Conservation (phyloP, 495 filamentous ascomycete genomes). For the Corynascus novoguineensis region DNA sequence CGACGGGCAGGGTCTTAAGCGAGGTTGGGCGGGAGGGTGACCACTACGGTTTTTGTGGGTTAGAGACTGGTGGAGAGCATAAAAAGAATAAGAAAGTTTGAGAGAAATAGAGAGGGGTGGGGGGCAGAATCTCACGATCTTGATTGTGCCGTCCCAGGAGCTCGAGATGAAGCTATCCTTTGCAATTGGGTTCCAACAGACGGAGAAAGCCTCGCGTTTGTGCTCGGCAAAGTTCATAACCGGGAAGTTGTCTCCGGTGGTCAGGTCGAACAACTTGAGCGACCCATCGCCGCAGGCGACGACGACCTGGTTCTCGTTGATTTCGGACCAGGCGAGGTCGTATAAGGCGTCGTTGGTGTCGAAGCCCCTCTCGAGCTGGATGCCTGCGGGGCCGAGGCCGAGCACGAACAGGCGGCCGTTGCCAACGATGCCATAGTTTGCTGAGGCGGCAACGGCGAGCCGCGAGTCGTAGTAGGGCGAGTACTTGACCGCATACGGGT, state of each 20-base stretch:
- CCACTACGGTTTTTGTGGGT: constrained; percentile 48
- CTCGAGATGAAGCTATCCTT: constrained; percentile 84
- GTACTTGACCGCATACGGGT: constrained; percentile 93
- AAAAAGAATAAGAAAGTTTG: background rate
- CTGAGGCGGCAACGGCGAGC: constrained; percentile 75
- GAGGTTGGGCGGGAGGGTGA: constrained; percentile 65
- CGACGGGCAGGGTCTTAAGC: constrained; percentile 76
- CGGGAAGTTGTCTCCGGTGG: constrained; percentile 66
- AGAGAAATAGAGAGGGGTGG: background rate
- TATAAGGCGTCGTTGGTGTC: constrained; percentile 96
- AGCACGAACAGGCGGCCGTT: constrained; percentile 87
- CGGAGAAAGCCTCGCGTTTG: constrained; percentile 82
- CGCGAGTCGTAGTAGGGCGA: constrained; percentile 96
- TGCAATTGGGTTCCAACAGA: constrained; percentile 84
- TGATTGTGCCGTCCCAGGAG: constrained; percentile 92
- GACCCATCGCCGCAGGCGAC: constrained; percentile 85
- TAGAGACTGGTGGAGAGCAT: constrained; percentile 11
- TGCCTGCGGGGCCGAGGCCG: constrained; percentile 71
- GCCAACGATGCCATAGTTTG: constrained; percentile 94
- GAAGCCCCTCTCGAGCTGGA: constrained; percentile 80
- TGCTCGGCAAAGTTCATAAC: constrained; percentile 88
- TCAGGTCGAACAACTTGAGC: constrained; percentile 87
- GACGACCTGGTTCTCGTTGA: constrained; percentile 88
- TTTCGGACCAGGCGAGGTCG: constrained; percentile 88
- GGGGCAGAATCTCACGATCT: constrained; percentile 58